Evolutionary conservation across 768 basidiomycete genomes (phyloP), one percentile per base, ranked within the genome.

Genomic region (Podaxis sp.): DNA sequence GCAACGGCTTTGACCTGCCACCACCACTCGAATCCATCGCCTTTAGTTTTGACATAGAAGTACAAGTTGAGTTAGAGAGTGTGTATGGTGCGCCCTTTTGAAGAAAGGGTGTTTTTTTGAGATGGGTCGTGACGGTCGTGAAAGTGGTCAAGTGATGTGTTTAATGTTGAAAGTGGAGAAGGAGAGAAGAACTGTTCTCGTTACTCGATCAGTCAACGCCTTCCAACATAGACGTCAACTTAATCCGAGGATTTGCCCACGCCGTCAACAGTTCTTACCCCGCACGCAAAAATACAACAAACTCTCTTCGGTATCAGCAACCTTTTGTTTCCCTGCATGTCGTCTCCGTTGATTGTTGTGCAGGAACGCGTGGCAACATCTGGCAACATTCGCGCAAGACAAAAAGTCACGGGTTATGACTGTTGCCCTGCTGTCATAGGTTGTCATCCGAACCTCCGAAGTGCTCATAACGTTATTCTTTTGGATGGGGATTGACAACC

Each of bases 211-310:
- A 46, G 44, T 46, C 44, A 17, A 46, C 33, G 33, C 33, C 10
- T 33, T 33, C 33, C 33, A 44, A 20, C n/a, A 24, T 50, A 24
- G 22, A 50, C 12, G 48, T 62, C 46, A 49, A 62, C 44, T 38
- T 49, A 24, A 38, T 48, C 41, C 22, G 51, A 44, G 5, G 26
- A 30, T 62, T 62, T 62, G 61, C 61, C 61, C 61, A 62, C 55
- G 61, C 54, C 20, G 26, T 50, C 49, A 50, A 50, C 49, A 24
- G 4, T 12, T 50, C 24, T 50, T 50, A 13, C 49, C 49, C 49
- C 49, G 49, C 49, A 50, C 49, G 13, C 26, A 50, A 50, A 50
- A 50, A 50, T 50, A 50, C 49, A 50, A 28, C 49, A 50, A 20
- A 20, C 41, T 7, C 20, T 28, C 12, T 2, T 50, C 12, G 20